Conservation (phyloP, 441 rosid species). For the Kokia cookei region DNA sequence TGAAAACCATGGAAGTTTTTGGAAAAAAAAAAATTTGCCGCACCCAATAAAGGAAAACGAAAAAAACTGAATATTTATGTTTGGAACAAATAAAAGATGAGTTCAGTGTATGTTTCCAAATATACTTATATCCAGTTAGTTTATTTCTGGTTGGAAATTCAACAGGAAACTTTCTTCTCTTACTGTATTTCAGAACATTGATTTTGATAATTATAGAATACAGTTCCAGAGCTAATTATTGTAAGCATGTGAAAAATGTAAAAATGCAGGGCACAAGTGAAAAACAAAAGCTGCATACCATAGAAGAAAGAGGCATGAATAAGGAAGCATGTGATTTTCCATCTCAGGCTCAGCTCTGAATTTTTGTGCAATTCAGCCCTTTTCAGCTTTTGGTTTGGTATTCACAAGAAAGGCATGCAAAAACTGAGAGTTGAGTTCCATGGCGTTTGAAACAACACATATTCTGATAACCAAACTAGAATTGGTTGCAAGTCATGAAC, state of each 20-base stretch:
- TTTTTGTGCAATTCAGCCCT: neutral
- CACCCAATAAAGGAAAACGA: neutral
- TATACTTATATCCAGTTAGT: neutral
- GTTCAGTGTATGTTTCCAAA: neutral
- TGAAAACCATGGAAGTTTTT: neutral
- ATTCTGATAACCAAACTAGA: neutral
- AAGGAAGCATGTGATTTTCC: neutral
- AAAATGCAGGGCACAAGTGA: neutral
- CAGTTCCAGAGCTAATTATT: neutral
- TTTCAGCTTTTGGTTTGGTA: neutral
- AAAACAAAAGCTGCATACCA: neutral
- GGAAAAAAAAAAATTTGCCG: neutral
- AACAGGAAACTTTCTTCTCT: neutral
- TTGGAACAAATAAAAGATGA: neutral
- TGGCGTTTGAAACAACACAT: slow-evolving; percentile 1
- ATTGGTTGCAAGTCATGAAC: neutral
- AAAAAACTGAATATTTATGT: neutral
- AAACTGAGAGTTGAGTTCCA: neutral
- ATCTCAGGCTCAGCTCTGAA: neutral
- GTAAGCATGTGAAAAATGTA: slow-evolving; percentile 1
- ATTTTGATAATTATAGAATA: neutral
- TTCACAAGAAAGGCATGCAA: neutral
- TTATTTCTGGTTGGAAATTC: neutral
- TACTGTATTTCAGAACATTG: neutral
- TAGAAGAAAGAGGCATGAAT: neutral